These are phyloP conservation scores for Ricinus communis DNA, from an alignment of 345 rosid genomes.

Conservation along the genomic window DNA sequence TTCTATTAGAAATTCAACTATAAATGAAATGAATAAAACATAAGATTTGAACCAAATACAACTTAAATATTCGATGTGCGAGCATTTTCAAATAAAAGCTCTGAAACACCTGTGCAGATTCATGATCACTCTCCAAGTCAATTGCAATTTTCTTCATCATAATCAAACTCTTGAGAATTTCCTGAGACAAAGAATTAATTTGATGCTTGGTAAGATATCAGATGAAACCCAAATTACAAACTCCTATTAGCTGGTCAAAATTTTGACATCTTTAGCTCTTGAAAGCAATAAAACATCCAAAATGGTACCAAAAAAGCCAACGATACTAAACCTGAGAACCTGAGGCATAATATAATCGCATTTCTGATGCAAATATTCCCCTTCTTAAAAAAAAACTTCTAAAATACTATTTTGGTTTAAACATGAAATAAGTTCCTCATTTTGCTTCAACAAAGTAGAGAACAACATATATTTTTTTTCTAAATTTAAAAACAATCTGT, in stretches of 20 bases:
- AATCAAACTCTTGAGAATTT: constrained; percentile 58
- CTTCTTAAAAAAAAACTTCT: background rate
- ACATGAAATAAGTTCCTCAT: too few species aligned
- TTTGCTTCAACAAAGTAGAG: too few species aligned
- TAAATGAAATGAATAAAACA: too few species aligned
- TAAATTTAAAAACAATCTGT: too few species aligned
- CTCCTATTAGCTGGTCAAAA: background rate
- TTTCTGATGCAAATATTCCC: background rate
- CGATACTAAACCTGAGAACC: too few species aligned
- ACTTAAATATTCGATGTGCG: too few species aligned
- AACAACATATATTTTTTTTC: too few species aligned
- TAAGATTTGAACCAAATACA: too few species aligned
- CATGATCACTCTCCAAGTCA: constrained; percentile 67
- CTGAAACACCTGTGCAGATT: constrained; percentile 55
- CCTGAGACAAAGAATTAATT: constrained; percentile 42
- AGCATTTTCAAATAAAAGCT: background rate
- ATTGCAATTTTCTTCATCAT: constrained; percentile 71
- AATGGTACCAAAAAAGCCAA: background rate
- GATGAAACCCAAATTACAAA: background rate
- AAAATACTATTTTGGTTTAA: background rate
- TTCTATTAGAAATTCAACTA: too few species aligned
- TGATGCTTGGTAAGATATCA: background rate
- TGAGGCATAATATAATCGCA: background rate
- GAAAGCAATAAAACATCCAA: background rate
- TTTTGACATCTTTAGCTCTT: background rate